Conservation (phyloP, 73 alveolate species). For the Symbiodinium natans region DNA sequence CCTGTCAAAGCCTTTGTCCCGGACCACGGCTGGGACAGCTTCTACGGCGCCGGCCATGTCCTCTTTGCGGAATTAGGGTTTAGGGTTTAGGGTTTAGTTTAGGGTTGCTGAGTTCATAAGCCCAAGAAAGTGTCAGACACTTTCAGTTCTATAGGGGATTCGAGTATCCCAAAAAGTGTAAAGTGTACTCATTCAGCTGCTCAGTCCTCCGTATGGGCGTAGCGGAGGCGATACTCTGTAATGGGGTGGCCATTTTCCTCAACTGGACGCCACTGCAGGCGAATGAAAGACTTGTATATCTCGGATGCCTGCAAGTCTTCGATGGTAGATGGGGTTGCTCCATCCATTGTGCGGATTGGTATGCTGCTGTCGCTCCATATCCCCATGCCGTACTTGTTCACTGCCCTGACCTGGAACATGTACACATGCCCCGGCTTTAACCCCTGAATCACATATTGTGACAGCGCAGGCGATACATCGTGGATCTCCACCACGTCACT, state of each 20-base stretch:
- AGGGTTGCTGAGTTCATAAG: too few species aligned
- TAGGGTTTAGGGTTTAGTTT: too few species aligned
- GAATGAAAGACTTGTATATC: constrained; percentile 71
- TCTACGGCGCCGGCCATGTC: constrained; percentile 63
- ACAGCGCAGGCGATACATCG: constrained; percentile 37
- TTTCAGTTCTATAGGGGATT: too few species aligned
- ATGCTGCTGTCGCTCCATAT: constrained; percentile 89
- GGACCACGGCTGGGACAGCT: constrained; percentile 65
- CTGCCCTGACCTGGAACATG: constrained; percentile 79
- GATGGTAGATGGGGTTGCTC: constrained; percentile 34
- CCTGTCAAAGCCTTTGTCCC: constrained; percentile 70
- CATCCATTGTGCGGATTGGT: constrained; percentile 75
- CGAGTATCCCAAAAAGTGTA: too few species aligned
- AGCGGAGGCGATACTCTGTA: constrained; percentile 70
- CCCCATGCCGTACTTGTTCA: constrained; percentile 84
- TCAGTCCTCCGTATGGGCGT: constrained; percentile 69
- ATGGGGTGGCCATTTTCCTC: constrained; percentile 78
- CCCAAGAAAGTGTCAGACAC: too few species aligned
- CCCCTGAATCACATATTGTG: constrained; percentile 72
- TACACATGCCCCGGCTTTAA: constrained; percentile 65
- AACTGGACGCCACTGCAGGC: constrained; percentile 78
- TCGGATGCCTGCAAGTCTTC: constrained; percentile 66
- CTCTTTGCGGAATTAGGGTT: too few species aligned
- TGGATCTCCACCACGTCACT: constrained; percentile 63
- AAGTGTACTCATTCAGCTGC: too few species aligned